Percentiles rank a stretch among this genome's conserved stretches.
Conservation (phyloP, 1,139 yeast species). For the Pneumocystis canis region DNA sequence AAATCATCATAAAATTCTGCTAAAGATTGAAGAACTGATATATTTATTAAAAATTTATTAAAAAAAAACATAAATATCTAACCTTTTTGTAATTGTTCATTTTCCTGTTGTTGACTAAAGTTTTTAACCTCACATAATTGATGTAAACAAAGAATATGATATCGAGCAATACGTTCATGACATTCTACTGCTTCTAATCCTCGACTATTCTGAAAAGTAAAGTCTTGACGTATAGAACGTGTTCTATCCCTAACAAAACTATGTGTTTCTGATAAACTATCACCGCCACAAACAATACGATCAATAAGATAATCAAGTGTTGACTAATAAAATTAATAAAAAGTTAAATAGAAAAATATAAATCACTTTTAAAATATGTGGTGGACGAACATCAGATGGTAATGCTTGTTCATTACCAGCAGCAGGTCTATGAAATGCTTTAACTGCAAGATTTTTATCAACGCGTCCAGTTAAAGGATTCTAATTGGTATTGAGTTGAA, state of each 20-base stretch:
- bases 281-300: conserved; percentile 7
- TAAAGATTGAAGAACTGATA: conserved; percentile 59
- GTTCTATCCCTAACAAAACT: conserved; percentile 97
- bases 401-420: conserved; percentile 98
- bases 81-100: conserved; percentile 76
- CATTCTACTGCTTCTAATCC: conserved; percentile 93
- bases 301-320: conserved; percentile 14
- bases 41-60: conserved; percentile 2
- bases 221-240: conserved; percentile 93
- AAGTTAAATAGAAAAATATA: background rate
- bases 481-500: background rate
- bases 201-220: conserved; percentile 83
- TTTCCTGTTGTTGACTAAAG: conserved; percentile 84
- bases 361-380: conserved; percentile 40
- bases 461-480: conserved; percentile 43
- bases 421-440: conserved; percentile 92
- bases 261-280: conserved; percentile 58
- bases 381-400: conserved; percentile 96
- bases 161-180: conserved; percentile 79
- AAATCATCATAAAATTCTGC: conserved; percentile 78
- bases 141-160: conserved; percentile 71
- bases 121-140: conserved; percentile 69
- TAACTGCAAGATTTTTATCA: conserved; percentile 52
- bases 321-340: conserved; percentile 1
- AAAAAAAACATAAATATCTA: background rate